Percentiles rank a stretch among this genome's conserved stretches.
These are phyloP conservation scores for Neurospora sp. DNA, from an alignment of 495 filamentous ascomycete species.

Conservation along the genomic window DNA sequence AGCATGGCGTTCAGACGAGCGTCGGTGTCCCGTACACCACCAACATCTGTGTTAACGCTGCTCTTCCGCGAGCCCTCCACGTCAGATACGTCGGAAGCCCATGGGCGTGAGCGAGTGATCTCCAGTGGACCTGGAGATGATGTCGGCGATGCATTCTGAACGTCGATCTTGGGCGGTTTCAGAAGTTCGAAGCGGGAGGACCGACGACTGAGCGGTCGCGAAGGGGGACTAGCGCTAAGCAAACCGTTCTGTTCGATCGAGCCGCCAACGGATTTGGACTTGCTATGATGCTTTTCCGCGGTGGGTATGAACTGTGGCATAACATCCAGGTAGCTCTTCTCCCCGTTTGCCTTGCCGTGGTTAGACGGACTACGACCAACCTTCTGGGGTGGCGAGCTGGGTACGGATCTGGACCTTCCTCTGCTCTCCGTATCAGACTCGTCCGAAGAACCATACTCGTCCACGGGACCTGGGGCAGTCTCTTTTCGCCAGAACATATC, in stretches of 20 bases:
- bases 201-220: slow-evolving; percentile 25
- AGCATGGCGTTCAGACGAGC: slow-evolving; percentile 20
- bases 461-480: slow-evolving; percentile 6
- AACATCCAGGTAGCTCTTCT: slow-evolving; percentile 29
- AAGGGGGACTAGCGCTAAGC: slow-evolving; percentile 12
- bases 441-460: slow-evolving; percentile 23
- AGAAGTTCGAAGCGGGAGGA: slow-evolving; percentile 44
- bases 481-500: slow-evolving; percentile 41
- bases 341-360: slow-evolving; percentile 21
- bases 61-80: slow-evolving; percentile 19
- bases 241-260: slow-evolving; percentile 1
- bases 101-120: slow-evolving; percentile 3
- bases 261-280: slow-evolving; percentile 3
- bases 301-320: slow-evolving; percentile 29
- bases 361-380: slow-evolving; percentile 7
- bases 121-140: slow-evolving; percentile 23
- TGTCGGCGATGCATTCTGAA: slow-evolving; percentile 40
- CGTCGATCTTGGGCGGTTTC: slow-evolving; percentile 53
- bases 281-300: slow-evolving; percentile 4
- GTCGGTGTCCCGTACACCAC: slow-evolving; percentile 11
- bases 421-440: slow-evolving; percentile 32
- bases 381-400: slow-evolving; percentile 1
- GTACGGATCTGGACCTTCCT: slow-evolving; percentile 24
- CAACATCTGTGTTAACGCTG: slow-evolving; percentile 6
- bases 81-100: slow-evolving; percentile 24